Evolutionary conservation across 192 early-diverging fungal genomes (phyloP).

Genomic region (Coemansia reversa): DNA sequence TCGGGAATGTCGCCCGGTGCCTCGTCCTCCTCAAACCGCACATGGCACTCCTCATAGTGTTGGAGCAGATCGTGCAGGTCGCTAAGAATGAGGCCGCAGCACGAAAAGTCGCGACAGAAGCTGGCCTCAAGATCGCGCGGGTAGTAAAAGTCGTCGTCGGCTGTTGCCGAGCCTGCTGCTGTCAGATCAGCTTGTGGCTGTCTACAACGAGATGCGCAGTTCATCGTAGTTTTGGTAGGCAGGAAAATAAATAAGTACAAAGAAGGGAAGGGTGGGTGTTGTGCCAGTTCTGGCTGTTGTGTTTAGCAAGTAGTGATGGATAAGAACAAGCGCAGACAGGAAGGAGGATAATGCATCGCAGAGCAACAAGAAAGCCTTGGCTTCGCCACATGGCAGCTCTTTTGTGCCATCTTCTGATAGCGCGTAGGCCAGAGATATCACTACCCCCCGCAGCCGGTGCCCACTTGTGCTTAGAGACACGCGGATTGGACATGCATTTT

Average conservation of each 20-base stretch:
- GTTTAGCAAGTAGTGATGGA: too few relatives aligned
- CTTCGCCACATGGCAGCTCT: too few relatives aligned
- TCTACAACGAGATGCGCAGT: background rate
- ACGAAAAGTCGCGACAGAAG: conserved; percentile 94
- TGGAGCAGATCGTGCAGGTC: conserved; percentile 94
- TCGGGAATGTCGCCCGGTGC: conserved; percentile 51
- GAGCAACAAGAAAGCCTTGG: too few relatives aligned
- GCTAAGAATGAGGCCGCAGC: conserved; percentile 85
- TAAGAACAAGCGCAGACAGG: too few relatives aligned
- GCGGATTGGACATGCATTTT: too few relatives aligned
- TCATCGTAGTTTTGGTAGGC: conserved; percentile 9
- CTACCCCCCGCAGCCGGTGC: too few relatives aligned
- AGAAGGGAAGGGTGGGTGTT: conserved; percentile 5
- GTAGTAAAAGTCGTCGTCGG: conserved; percentile 57
- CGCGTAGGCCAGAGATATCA: too few relatives aligned
- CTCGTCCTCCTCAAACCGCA: conserved; percentile 84
- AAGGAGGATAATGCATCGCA: too few relatives aligned
- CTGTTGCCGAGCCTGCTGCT: conserved; percentile 21
- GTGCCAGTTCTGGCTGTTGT: background rate
- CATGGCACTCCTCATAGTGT: conserved; percentile 95
- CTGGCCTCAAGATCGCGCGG: conserved; percentile 78
- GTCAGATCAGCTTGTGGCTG: conserved; percentile 11
- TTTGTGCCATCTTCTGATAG: too few relatives aligned
- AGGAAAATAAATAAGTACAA: conserved; percentile 6
- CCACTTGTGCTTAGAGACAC: too few relatives aligned